Evolutionary conservation across 306 rosid species (phyloP).

Genomic region (Astragalus glycyphyllos): DNA sequence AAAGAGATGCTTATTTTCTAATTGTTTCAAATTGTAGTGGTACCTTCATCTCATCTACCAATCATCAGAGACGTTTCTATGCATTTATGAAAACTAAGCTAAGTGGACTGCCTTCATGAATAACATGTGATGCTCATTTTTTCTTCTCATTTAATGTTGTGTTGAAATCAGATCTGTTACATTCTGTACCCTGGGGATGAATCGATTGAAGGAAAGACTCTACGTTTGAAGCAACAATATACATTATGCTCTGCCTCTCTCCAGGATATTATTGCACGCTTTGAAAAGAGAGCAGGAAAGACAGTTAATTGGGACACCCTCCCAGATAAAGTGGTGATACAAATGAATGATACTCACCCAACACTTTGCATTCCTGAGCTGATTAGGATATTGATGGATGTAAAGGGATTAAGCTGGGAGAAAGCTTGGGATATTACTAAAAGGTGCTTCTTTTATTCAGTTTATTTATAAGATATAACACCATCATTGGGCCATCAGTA

Average conservation of each 20-base stretch:
- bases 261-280: constrained; percentile 81
- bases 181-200: constrained; percentile 88
- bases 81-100: constrained; percentile 11
- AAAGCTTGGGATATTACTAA: constrained; percentile 84
- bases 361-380: constrained; percentile 93
- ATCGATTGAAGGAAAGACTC: constrained; percentile 75
- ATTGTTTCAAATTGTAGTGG: constrained; percentile 28
- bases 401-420: constrained; percentile 79
- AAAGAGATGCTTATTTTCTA: not conserved
- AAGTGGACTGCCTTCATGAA: constrained; percentile 11
- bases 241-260: constrained; percentile 91
- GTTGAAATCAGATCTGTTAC: constrained; percentile 68
- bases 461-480: constrained; percentile 6
- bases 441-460: constrained; percentile 56
- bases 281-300: constrained; percentile 72
- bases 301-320: constrained; percentile 71
- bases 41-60: not conserved
- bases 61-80: constrained; percentile 11
- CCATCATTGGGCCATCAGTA: not conserved
- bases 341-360: constrained; percentile 98
- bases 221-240: constrained; percentile 91
- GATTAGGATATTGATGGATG: constrained; percentile 73
- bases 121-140: constrained; percentile 26
- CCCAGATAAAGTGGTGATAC: constrained; percentile 79
- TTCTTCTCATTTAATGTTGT: constrained; percentile 25